Evolutionary conservation across 2,329 filamentous ascomycete genomes (phyloP).

Genomic region (Herpotrichia juniperi): DNA sequence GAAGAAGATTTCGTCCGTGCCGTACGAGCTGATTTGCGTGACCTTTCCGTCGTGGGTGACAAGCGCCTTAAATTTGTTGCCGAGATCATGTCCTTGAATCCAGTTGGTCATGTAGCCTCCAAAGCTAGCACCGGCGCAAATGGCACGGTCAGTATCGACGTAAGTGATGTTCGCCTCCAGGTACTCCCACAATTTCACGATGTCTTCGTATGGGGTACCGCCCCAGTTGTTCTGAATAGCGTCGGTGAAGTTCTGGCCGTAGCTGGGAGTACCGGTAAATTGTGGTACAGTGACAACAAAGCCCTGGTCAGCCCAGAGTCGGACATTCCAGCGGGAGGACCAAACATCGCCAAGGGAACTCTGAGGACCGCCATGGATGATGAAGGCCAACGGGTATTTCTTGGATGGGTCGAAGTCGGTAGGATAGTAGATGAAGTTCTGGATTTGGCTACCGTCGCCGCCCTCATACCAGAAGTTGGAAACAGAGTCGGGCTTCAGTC

Average conservation of each 20-base stretch:
- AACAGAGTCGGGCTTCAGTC: slow-evolving; percentile 66
- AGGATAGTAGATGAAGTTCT: slow-evolving; percentile 71
- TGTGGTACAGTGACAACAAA: slow-evolving; percentile 83
- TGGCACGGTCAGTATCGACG: slow-evolving; percentile 72
- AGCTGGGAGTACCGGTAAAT: slow-evolving; percentile 81
- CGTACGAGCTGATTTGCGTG: slow-evolving; percentile 58
- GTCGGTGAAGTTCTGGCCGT: slow-evolving; percentile 77
- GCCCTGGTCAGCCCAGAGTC: slow-evolving; percentile 84
- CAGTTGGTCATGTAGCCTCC: slow-evolving; percentile 65
- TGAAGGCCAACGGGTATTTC: slow-evolving; percentile 77
- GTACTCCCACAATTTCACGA: slow-evolving; percentile 79
- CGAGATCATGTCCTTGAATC: slow-evolving; percentile 86
- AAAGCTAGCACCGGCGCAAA: slow-evolving; percentile 70
- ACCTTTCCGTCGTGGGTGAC: slow-evolving; percentile 89
- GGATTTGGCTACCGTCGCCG: slow-evolving; percentile 62
- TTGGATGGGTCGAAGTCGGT: slow-evolving; percentile 69
- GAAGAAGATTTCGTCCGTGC: slow-evolving; percentile 60
- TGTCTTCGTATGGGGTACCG: slow-evolving; percentile 79
- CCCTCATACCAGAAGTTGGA: slow-evolving; percentile 74
- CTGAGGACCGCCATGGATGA: slow-evolving; percentile 85
- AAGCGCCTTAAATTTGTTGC: slow-evolving; percentile 83
- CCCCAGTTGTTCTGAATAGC: slow-evolving; percentile 84
- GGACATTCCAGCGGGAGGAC: slow-evolving; percentile 84
- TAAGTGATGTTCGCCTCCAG: slow-evolving; percentile 69
- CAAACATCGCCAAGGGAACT: slow-evolving; percentile 74